phyloP scores from a whole-genome alignment of 345 rosid species.

The Microthlaspi erraticum region DNA sequence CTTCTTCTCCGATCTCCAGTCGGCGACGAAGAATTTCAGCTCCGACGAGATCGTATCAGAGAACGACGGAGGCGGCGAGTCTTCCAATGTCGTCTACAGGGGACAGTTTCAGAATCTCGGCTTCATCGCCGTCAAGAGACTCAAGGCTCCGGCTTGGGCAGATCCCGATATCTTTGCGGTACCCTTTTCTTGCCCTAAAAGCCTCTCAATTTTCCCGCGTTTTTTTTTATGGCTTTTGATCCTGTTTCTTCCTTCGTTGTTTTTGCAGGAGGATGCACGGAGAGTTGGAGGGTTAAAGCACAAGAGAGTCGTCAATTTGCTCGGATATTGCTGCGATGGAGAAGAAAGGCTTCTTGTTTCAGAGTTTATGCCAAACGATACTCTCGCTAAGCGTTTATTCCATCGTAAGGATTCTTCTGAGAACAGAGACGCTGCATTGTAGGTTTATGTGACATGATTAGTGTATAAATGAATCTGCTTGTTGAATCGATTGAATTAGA shows the following conservation, averaged over 20 bases:
- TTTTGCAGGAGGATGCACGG: conserved; percentile 72
- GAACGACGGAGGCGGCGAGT: conserved; percentile 40
- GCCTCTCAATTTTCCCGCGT: background rate
- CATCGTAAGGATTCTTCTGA: conserved; percentile 59
- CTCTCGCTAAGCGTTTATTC: conserved; percentile 81
- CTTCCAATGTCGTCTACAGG: conserved; percentile 57
- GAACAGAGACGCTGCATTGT: background rate
- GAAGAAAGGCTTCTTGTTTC: conserved; percentile 88
- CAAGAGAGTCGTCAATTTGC: conserved; percentile 74
- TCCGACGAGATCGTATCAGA: conserved; percentile 63
- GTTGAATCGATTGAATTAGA: background rate
- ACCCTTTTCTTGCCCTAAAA: background rate
- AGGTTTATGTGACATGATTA: background rate
- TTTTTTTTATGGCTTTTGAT: conserved; percentile 8
- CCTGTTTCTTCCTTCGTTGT: background rate
- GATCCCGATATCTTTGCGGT: conserved; percentile 67
- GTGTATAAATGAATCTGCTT: too few relatives aligned
- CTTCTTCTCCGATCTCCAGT: conserved; percentile 59
- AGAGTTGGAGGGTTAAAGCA: conserved; percentile 80
- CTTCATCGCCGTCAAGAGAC: conserved; percentile 70
- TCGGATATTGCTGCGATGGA: conserved; percentile 91
- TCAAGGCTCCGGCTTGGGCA: conserved; percentile 64
- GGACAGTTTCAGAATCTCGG: conserved; percentile 57
- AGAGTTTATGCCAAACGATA: conserved; percentile 82
- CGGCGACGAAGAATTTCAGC: conserved; percentile 66